Evolutionary conservation across 768 basidiomycete genomes (phyloP).

Genomic region (Lyophyllum atratum): DNA sequence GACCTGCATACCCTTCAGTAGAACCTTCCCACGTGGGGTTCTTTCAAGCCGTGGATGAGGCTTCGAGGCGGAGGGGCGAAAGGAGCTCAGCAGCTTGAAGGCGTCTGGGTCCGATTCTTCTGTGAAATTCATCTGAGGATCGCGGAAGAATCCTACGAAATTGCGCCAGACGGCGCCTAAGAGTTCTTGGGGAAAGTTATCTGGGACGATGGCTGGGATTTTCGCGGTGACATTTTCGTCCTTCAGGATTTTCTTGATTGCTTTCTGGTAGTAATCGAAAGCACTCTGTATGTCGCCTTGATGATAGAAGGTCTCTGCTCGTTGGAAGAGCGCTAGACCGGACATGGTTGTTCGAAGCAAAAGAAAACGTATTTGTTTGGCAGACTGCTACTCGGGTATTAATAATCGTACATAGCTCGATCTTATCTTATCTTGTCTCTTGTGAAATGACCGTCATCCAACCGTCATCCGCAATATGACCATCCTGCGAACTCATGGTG

Average conservation of each 20-base stretch:
- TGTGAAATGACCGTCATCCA: no score
- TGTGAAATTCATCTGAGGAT: conserved; percentile 19
- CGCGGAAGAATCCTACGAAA: conserved; percentile 29
- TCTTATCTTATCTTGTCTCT: no score
- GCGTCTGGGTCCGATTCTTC: conserved; percentile 28
- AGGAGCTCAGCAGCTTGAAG: conserved; percentile 29
- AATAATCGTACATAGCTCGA: no score
- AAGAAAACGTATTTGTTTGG: no score
- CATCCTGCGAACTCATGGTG: no score
- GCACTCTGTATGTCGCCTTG: conserved; percentile 17
- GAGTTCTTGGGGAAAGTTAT: conserved; percentile 23
- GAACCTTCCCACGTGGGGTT: conserved; percentile 20
- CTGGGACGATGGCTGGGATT: conserved; percentile 14
- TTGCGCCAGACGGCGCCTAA: conserved; percentile 29
- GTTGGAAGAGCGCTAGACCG: conserved; percentile 10
- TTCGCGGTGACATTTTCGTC: conserved; percentile 25
- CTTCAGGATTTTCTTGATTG: conserved; percentile 29
- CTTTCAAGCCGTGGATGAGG: conserved; percentile 22
- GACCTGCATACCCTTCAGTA: conserved; percentile 35
- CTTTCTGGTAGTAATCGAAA: conserved; percentile 28
- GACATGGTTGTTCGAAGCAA: background rate
- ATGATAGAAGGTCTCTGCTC: background rate
- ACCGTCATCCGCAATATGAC: no score
- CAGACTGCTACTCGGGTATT: no score
- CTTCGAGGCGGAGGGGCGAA: conserved; percentile 22